phyloP scores from a whole-genome alignment of 257 asterid genomes.

The Paraleonurus japonicus region DNA sequence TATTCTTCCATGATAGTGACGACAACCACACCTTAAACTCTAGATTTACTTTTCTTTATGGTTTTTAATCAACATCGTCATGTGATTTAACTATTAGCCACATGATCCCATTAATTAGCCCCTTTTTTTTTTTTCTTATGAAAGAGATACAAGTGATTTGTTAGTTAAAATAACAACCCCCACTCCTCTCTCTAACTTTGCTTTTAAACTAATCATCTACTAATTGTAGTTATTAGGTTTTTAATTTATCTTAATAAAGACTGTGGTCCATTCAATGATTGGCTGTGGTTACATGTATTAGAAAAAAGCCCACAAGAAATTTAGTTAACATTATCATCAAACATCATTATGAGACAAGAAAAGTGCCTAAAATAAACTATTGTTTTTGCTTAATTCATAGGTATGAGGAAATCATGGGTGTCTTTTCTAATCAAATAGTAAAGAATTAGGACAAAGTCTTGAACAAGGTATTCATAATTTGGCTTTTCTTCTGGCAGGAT shows the following conservation, averaged over 20 bases:
- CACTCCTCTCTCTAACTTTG: not conserved
- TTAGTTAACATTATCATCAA: slow-evolving; percentile 44
- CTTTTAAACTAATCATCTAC: not conserved
- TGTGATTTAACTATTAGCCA: slow-evolving; percentile 47
- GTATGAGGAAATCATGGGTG: slow-evolving; percentile 59
- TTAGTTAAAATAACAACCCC: not conserved
- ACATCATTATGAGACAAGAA: slow-evolving; percentile 36
- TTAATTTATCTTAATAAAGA: slow-evolving; percentile 27
- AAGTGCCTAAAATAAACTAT: slow-evolving; percentile 20
- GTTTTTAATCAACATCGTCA: slow-evolving; percentile 34
- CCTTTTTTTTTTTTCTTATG: slow-evolving; percentile 23
- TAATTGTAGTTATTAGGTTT: slow-evolving; percentile 16
- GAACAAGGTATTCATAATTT: slow-evolving; percentile 34
- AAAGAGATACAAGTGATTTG: not conserved
- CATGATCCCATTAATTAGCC: slow-evolving; percentile 31
- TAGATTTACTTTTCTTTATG: slow-evolving; percentile 31
- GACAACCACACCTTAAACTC: slow-evolving; percentile 19
- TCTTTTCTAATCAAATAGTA: slow-evolving; percentile 42
- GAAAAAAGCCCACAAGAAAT: slow-evolving; percentile 16
- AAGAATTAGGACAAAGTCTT: slow-evolving; percentile 31
- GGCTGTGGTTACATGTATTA: slow-evolving; percentile 30
- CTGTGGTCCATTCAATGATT: slow-evolving; percentile 47
- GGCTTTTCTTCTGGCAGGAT: slow-evolving; percentile 39
- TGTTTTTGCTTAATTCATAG: slow-evolving; percentile 27
- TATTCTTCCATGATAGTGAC: slow-evolving; percentile 48